phyloP scores from a whole-genome alignment of 2,329 filamentous ascomycete species.

The Penicillium brevicompactum region DNA sequence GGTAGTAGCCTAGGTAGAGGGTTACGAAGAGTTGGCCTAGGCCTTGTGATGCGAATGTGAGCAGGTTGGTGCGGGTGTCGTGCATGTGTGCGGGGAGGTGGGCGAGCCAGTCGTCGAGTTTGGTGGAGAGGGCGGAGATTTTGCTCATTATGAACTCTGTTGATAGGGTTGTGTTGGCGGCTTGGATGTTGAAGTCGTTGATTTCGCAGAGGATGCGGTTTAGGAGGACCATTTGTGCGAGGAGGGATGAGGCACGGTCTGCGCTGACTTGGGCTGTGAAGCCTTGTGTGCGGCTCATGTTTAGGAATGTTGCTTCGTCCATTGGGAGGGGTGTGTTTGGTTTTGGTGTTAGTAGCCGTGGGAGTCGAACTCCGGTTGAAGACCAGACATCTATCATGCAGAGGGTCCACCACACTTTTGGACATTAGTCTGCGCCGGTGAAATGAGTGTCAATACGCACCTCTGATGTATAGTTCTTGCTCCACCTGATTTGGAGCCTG shows the following conservation, averaged over 20 bases:
- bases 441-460: not conserved
- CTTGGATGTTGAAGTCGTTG: constrained; percentile 41
- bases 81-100: constrained; percentile 39
- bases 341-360: constrained; percentile 31
- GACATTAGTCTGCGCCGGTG: not conserved
- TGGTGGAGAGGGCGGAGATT: constrained; percentile 33
- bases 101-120: constrained; percentile 41
- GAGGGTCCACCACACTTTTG: constrained; percentile 42
- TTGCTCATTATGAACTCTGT: constrained; percentile 15
- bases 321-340: constrained; percentile 38
- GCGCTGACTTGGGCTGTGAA: constrained; percentile 2
- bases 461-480: constrained; percentile 38
- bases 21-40: constrained; percentile 49
- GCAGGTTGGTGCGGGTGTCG: constrained; percentile 45
- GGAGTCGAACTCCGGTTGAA: constrained; percentile 38
- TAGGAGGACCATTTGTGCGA: constrained; percentile 44
- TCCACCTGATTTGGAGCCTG: constrained; percentile 30
- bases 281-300: constrained; percentile 5
- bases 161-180: constrained; percentile 29
- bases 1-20: constrained; percentile 51
- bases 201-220: constrained; percentile 45
- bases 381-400: constrained; percentile 48
- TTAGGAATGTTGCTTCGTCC: constrained; percentile 38
- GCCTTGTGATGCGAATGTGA: constrained; percentile 38
- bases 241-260: constrained; percentile 25